These are phyloP conservation scores for Chaetomiaceae sp. DNA, from an alignment of 2,329 filamentous ascomycete species.

Conservation along the genomic window DNA sequence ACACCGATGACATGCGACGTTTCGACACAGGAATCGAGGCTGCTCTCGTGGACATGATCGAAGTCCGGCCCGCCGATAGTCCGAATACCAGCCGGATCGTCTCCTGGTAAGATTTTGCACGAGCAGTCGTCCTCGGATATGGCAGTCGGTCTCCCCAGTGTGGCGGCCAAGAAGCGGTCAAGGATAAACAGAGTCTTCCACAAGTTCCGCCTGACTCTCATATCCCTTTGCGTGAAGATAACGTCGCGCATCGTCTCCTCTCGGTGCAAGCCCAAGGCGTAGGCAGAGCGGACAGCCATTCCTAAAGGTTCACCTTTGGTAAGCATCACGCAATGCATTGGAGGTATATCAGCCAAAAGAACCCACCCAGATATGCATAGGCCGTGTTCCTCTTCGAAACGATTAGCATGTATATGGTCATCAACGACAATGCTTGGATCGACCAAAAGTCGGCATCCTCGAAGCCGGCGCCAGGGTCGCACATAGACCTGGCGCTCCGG, in stretches of 20 bases:
- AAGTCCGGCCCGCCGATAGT: slow-evolving; percentile 11
- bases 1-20: slow-evolving; percentile 55
- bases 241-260: slow-evolving; percentile 49
- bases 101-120: slow-evolving; percentile 27
- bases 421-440: slow-evolving; percentile 58
- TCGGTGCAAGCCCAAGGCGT: slow-evolving; percentile 58
- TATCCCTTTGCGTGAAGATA: slow-evolving; percentile 46
- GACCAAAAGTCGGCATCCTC: slow-evolving; percentile 63
- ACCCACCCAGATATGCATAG: slow-evolving; percentile 56
- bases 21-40: slow-evolving; percentile 53
- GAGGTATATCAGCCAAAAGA: neutral
- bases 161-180: slow-evolving; percentile 59
- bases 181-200: slow-evolving; percentile 63
- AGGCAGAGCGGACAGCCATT: slow-evolving; percentile 60
- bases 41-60: slow-evolving; percentile 28
- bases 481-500: slow-evolving; percentile 52
- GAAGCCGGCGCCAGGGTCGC: slow-evolving; percentile 44
- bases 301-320: slow-evolving; percentile 40
- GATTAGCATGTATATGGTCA: slow-evolving; percentile 60
- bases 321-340: slow-evolving; percentile 8
- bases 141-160: slow-evolving; percentile 57
- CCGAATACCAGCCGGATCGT: slow-evolving; percentile 37
- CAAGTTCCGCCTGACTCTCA: slow-evolving; percentile 50
- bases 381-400: slow-evolving; percentile 60
- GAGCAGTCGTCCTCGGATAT: slow-evolving; percentile 62